Conservation (phyloP, 2,329 filamentous ascomycete species). For the Paecilomyces variotii region DNA sequence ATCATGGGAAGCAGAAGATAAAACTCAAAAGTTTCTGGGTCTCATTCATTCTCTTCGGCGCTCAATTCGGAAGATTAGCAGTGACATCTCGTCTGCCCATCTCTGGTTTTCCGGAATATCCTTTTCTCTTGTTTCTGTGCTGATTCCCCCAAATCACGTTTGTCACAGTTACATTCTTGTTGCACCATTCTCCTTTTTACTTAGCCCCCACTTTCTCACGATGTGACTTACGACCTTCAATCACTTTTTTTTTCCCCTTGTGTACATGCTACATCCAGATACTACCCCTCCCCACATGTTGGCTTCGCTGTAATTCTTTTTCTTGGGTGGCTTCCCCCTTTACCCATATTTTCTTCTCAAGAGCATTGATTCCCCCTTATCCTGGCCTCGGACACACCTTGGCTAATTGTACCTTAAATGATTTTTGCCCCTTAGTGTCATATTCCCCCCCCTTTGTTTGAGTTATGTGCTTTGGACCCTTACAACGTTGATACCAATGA, state of each 20-base stretch:
- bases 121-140: not conserved
- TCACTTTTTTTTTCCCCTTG: not conserved
- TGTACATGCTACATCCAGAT: conserved; percentile 7
- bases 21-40: not conserved
- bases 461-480: not conserved
- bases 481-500: not conserved
- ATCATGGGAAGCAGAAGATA: not conserved
- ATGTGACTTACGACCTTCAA: conserved; percentile 6
- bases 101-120: not conserved
- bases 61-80: not conserved
- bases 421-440: conserved; percentile 10
- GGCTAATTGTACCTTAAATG: not conserved
- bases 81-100: not conserved
- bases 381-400: not conserved
- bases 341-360: conserved; percentile 1
- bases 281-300: conserved; percentile 8
- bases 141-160: not conserved
- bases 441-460: conserved; percentile 7
- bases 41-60: not conserved
- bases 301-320: conserved; percentile 8
- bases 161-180: not conserved
- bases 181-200: not conserved
- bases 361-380: conserved; percentile 7
- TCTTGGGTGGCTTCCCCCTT: conserved; percentile 6
- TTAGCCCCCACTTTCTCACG: conserved; percentile 3